Conservation (phyloP, 2,329 filamentous ascomycete species). For the Juglanconis oblonga region DNA sequence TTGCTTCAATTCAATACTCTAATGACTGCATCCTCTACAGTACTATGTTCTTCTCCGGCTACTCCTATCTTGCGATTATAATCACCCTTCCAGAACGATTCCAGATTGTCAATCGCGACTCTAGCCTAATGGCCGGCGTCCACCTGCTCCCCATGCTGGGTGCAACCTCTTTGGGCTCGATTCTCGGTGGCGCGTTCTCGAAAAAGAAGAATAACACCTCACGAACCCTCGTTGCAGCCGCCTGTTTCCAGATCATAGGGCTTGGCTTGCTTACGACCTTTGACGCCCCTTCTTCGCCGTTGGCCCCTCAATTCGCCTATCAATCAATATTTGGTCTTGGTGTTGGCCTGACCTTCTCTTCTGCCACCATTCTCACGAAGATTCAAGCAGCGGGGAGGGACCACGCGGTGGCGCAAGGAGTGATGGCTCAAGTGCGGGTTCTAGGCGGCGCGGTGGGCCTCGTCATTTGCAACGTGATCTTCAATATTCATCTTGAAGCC, state of each 20-base stretch:
- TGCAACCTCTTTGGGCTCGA: conserved; percentile 54
- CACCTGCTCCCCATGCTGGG: conserved; percentile 58
- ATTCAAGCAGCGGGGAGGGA: conserved; percentile 47
- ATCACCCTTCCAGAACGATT: conserved; percentile 59
- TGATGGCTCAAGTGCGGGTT: conserved; percentile 57
- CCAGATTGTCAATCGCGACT: conserved; percentile 55
- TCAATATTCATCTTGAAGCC: conserved; percentile 43
- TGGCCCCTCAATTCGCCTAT: conserved; percentile 48
- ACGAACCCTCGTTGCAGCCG: conserved; percentile 46
- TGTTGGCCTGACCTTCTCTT: conserved; percentile 55
- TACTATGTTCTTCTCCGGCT: conserved; percentile 55
- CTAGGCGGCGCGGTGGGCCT: conserved; percentile 59
- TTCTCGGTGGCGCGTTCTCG: conserved; percentile 51
- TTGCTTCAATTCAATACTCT: background rate
- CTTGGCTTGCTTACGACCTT: conserved; percentile 48
- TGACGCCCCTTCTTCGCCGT: conserved; percentile 27
- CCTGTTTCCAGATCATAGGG: conserved; percentile 51
- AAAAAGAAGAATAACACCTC: conserved; percentile 53
- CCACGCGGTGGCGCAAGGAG: conserved; percentile 57
- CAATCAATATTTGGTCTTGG: conserved; percentile 57
- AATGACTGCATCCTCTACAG: conserved; percentile 28
- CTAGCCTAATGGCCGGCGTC: conserved; percentile 51
- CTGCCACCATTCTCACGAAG: conserved; percentile 56
- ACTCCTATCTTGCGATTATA: conserved; percentile 55
- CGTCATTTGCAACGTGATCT: conserved; percentile 56